Conservation (phyloP, 2,329 filamentous ascomycete species). For the Lachnellula hyalina region DNA sequence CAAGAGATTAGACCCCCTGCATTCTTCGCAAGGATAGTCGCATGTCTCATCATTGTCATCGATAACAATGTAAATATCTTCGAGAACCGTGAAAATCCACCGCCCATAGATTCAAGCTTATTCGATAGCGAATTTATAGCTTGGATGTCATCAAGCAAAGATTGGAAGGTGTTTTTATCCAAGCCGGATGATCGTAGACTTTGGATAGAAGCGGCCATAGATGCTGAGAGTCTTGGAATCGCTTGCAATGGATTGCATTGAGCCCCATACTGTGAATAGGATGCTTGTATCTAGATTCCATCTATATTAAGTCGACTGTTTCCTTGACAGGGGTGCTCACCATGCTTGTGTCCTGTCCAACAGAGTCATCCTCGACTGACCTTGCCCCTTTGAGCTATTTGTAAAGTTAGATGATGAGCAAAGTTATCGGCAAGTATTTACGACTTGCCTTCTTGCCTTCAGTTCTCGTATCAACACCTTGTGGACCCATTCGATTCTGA, state of each 20-base stretch:
- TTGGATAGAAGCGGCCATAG: background rate
- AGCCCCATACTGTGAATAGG: background rate
- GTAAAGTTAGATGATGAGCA: background rate
- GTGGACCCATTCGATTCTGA: background rate
- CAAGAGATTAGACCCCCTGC: background rate
- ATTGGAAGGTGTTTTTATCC: background rate
- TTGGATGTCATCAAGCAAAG: background rate
- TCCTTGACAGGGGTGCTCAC: background rate
- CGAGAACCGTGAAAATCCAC: background rate
- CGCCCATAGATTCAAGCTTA: background rate
- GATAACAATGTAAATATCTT: no score
- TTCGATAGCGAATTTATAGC: background rate
- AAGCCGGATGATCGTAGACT: background rate
- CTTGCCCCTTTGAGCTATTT: background rate
- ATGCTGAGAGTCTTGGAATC: background rate
- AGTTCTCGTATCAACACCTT: background rate
- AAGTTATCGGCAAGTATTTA: background rate
- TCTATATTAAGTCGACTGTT: background rate
- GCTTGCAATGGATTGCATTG: background rate
- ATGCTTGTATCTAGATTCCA: background rate
- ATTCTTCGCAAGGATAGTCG: background rate
- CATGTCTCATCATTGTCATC: no score
- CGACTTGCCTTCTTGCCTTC: background rate
- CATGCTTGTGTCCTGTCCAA: background rate
- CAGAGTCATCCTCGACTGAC: background rate